Evolutionary conservation across 805 yeast genomes (phyloP).

Genomic region (Debaryomyces castellii): DNA sequence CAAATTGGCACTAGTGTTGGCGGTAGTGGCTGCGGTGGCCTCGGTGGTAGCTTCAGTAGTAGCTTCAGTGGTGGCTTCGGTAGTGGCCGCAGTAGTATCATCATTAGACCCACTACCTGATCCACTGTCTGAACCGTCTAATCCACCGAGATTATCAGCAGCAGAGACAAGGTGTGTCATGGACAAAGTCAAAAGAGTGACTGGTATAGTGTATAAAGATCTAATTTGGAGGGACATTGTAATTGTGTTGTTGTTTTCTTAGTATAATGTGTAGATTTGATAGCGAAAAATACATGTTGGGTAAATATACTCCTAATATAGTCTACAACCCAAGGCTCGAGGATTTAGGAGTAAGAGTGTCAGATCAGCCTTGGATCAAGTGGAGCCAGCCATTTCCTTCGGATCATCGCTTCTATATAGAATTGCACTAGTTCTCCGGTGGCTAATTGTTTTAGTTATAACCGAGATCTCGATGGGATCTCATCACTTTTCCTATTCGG

Average conservation of each 20-base stretch:
- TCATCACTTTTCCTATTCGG: conserved; percentile 12
- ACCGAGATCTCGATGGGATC: background rate
- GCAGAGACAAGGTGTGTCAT: conserved; percentile 10
- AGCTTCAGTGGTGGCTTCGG: conserved; percentile 3
- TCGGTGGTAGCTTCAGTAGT: background rate
- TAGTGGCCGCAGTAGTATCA: conserved; percentile 3
- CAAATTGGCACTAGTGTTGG: conserved; percentile 7
- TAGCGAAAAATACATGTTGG: background rate
- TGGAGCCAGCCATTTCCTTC: background rate
- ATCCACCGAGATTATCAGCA: conserved; percentile 14
- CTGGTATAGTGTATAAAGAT: conserved; percentile 3
- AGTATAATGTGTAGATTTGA: background rate
- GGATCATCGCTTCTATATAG: background rate
- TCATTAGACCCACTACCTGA: background rate
- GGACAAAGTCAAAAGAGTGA: conserved; percentile 4
- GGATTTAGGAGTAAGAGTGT: background rate
- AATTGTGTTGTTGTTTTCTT: background rate
- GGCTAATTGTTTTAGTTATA: background rate
- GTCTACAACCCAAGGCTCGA: background rate
- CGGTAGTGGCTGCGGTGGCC: conserved; percentile 7
- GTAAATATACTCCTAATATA: background rate
- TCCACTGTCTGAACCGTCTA: conserved; percentile 9
- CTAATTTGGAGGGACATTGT: conserved; percentile 15
- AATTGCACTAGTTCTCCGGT: no score
- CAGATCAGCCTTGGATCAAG: background rate